These are phyloP conservation scores for Serendipita indica DNA, from an alignment of 768 basidiomycete genomes.

Conservation along the genomic window DNA sequence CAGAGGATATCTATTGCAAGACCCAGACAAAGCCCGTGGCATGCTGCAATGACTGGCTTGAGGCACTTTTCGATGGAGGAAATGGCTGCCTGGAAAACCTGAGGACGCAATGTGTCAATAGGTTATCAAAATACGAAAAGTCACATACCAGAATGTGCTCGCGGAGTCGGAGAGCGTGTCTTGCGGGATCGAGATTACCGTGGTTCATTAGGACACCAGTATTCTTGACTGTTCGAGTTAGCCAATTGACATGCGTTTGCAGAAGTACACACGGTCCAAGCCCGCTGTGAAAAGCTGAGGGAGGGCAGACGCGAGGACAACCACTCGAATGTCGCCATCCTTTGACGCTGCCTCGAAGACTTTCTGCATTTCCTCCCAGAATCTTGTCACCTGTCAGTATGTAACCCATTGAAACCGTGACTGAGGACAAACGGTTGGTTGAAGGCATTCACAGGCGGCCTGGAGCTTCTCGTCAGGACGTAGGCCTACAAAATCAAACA, in stretches of 20 bases:
- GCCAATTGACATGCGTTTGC: slow-evolving; percentile 20
- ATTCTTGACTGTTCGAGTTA: slow-evolving; percentile 11
- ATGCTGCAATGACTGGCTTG: slow-evolving; percentile 71
- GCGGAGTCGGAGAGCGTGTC: slow-evolving; percentile 36
- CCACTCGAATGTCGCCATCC: slow-evolving; percentile 46
- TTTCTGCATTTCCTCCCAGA: slow-evolving; percentile 55
- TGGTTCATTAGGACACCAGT: neutral
- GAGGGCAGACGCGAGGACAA: slow-evolving; percentile 56
- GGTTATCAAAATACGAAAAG: neutral
- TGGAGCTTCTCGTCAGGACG: slow-evolving; percentile 17
- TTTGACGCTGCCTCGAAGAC: slow-evolving; percentile 41
- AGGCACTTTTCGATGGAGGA: slow-evolving; percentile 48
- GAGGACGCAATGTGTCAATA: slow-evolving; percentile 12
- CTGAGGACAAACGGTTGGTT: slow-evolving; percentile 27
- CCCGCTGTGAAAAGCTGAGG: slow-evolving; percentile 74
- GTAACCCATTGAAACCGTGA: neutral
- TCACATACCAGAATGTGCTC: slow-evolving; percentile 28
- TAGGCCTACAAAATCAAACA: neutral
- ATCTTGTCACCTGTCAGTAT: slow-evolving; percentile 26
- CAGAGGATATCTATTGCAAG: slow-evolving; percentile 63
- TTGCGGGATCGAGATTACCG: slow-evolving; percentile 32
- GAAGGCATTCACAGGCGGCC: slow-evolving; percentile 57
- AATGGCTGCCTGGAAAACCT: slow-evolving; percentile 57
- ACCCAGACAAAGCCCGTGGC: slow-evolving; percentile 61
- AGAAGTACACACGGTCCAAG: slow-evolving; percentile 44